Conservation (phyloP, 176 grass and related monocot genomes). For the Guadua angustifolia region DNA sequence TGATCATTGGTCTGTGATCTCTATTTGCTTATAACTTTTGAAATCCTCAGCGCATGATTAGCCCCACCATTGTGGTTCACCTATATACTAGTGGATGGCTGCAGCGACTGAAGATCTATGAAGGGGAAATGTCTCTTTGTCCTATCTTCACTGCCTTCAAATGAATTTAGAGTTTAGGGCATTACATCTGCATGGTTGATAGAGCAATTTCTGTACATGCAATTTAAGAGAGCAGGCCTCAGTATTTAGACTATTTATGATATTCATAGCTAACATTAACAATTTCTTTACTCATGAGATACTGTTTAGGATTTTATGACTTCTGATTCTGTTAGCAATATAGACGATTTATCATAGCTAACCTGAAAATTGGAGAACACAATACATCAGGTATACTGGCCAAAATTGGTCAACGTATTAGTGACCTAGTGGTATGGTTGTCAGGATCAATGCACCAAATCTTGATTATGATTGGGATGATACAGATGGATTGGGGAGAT, state of each 20-base stretch:
- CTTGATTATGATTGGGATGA: slow-evolving; percentile 18
- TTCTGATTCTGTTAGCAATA: background rate
- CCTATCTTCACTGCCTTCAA: background rate
- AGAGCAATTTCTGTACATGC: background rate
- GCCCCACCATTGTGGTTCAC: background rate
- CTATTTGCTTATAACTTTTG: background rate
- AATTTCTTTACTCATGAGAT: background rate
- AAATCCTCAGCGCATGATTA: background rate
- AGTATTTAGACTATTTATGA: background rate
- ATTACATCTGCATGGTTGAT: background rate
- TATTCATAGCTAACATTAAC: background rate
- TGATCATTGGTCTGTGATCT: slow-evolving; percentile 5
- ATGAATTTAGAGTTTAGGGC: background rate
- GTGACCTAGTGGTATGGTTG: background rate
- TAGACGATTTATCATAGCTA: background rate
- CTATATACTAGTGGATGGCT: background rate
- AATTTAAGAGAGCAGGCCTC: background rate
- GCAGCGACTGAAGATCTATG: background rate
- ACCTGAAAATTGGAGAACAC: background rate
- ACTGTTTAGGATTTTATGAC: background rate
- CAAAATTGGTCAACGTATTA: background rate
- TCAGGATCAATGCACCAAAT: background rate
- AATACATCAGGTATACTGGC: background rate
- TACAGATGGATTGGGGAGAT: background rate
- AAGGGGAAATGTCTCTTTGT: background rate